These are phyloP conservation scores for Fusarium buharicum DNA, from an alignment of 2,329 filamentous ascomycete genomes.

Conservation along the genomic window DNA sequence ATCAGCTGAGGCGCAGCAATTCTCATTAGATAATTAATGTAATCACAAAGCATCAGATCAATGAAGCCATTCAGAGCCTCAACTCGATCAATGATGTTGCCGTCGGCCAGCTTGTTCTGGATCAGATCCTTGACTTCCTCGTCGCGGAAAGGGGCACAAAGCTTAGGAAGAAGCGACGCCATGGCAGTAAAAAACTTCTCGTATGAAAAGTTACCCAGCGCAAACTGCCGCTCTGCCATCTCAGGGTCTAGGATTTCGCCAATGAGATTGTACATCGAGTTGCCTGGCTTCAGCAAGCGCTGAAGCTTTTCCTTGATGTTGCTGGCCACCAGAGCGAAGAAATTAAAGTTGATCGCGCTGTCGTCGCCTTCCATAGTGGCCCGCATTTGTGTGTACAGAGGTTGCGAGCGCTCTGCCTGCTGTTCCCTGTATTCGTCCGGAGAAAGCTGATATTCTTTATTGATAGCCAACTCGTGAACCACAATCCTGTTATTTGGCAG, in stretches of 20 bases:
- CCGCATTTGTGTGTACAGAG: slow-evolving; percentile 67
- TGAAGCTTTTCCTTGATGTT: slow-evolving; percentile 78
- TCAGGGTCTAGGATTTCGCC: slow-evolving; percentile 80
- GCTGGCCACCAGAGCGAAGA: slow-evolving; percentile 76
- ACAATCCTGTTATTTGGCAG: slow-evolving; percentile 79
- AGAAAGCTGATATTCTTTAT: slow-evolving; percentile 80
- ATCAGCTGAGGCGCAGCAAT: slow-evolving; percentile 77
- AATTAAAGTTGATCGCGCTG: slow-evolving; percentile 70
- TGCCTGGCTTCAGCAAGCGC: slow-evolving; percentile 74
- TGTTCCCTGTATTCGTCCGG: slow-evolving; percentile 68
- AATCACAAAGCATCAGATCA: slow-evolving; percentile 81
- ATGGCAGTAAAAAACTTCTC: slow-evolving; percentile 83
- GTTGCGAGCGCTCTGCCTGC: slow-evolving; percentile 60
- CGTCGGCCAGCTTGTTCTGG: slow-evolving; percentile 67
- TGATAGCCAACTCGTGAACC: slow-evolving; percentile 82
- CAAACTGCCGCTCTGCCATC: slow-evolving; percentile 74
- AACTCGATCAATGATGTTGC: slow-evolving; percentile 78
- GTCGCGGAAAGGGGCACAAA: slow-evolving; percentile 85
- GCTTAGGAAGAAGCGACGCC: slow-evolving; percentile 77
- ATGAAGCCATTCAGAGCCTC: slow-evolving; percentile 80
- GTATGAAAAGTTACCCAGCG: slow-evolving; percentile 79
- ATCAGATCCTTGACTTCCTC: slow-evolving; percentile 76
- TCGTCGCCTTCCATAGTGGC: slow-evolving; percentile 74
- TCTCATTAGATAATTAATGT: slow-evolving; percentile 82
- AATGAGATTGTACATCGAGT: slow-evolving; percentile 79